These are phyloP conservation scores for Termitomyces sp. DNA, from an alignment of 768 basidiomycete genomes.

Conservation along the genomic window DNA sequence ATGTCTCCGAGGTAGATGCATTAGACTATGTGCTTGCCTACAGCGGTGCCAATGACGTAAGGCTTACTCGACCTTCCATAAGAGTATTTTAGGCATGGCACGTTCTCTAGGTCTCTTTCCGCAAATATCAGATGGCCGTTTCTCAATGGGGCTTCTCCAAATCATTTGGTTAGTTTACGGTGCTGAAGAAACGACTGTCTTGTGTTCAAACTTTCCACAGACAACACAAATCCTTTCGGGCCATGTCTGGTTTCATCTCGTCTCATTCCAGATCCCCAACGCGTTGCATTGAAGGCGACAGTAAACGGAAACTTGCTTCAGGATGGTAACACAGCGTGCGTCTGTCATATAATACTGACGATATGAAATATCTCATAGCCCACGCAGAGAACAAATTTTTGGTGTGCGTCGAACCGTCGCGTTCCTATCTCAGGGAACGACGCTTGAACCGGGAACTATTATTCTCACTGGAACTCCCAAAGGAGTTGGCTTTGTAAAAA, in stretches of 20 bases:
- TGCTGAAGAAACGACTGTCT: not conserved
- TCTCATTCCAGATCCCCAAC: constrained; percentile 61
- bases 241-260: constrained; percentile 72
- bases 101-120: constrained; percentile 63
- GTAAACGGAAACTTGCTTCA: constrained; percentile 69
- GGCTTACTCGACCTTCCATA: not conserved
- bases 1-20: constrained; percentile 76
- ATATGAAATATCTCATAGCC: not conserved
- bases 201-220: constrained; percentile 21
- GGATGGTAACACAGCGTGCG: constrained; percentile 74
- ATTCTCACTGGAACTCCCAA: constrained; percentile 82
- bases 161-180: constrained; percentile 55
- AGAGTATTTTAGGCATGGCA: not conserved
- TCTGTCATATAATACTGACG: constrained; percentile 2
- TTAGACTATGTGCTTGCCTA: constrained; percentile 85
- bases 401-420: constrained; percentile 69
- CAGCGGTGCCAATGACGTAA: constrained; percentile 73
- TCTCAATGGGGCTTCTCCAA: constrained; percentile 90
- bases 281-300: constrained; percentile 51
- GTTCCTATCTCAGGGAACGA: constrained; percentile 81
- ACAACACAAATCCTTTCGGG: constrained; percentile 71
- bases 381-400: constrained; percentile 72
- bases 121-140: constrained; percentile 72
- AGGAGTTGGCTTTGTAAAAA: constrained; percentile 75
- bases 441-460: constrained; percentile 73